Evolutionary conservation across 768 basidiomycete genomes (phyloP), one percentile per base, ranked within the genome.

Genomic region (Rhodotorula diobovata): DNA sequence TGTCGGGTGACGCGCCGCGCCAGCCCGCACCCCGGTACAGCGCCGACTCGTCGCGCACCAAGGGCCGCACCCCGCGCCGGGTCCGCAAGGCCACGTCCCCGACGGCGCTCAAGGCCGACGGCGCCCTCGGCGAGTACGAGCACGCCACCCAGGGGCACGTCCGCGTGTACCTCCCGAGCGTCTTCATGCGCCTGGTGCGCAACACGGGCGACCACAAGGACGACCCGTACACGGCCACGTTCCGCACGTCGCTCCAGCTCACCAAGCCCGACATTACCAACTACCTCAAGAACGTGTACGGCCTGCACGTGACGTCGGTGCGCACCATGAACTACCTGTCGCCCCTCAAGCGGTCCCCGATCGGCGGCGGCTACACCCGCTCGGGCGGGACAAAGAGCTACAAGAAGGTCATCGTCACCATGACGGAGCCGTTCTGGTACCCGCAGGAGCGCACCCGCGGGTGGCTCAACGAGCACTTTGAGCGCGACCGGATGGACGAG

Each of bases 211-310:
- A 61, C 41, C 67, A 78, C 59, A 37, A 43, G 16, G 54, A 69
- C 64, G 76, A 78, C 59, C 77, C 77, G 7, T 78, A 64, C 74
- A 69, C 65, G 21, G 77, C 77, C 15, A 78, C 77, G 20, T 78
- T 78, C 74, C 74, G 76, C 39, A 73, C 72, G 34, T 68, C 72
- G 54, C 62, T 76, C 21, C 74, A 75, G 37, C 61, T 78, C 46
- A 76, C 77, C 32, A 78, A 78, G 55, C 76, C 77, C 67, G 77
- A 78, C 68, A 72, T 78, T n/a, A 59, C 70, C 28, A 73, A 75
- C 61, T 78, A 75, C 70, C 72, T 78, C 54, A 68, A 73, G 43
- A 74, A 78, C 68, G 65, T 78, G 54, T 78, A 78, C 72, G 72
- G 71, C 48, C 70, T 78, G 21, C 54, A 68, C 56, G 59, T 78